A percentile compares a stretch with the other conserved stretches of the same genome.
phyloP scores from a whole-genome alignment of 768 basidiomycete species.

The Paxillus involutus region DNA sequence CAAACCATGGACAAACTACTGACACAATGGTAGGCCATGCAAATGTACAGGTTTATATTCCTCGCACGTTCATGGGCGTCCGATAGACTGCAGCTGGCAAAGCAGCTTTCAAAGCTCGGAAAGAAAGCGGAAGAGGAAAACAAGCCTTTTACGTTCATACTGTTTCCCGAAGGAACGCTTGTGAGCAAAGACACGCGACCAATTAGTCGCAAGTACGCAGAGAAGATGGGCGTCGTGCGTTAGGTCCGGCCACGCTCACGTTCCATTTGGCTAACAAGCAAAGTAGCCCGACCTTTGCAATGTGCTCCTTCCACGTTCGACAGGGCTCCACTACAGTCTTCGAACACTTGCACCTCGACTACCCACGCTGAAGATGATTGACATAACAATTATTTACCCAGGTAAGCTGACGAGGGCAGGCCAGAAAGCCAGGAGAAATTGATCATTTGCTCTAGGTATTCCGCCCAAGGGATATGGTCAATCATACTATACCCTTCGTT shows the following conservation, averaged over 20 bases:
- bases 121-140: constrained; percentile 64
- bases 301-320: constrained; percentile 87
- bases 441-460: constrained; percentile 49
- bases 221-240: constrained; percentile 86
- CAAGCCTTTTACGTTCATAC: constrained; percentile 74
- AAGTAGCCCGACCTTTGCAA: constrained; percentile 75
- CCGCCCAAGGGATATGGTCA: constrained; percentile 83
- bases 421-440: not conserved
- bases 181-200: constrained; percentile 86
- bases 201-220: constrained; percentile 82
- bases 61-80: constrained; percentile 89
- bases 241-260: not conserved
- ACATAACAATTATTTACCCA: constrained; percentile 90
- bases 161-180: constrained; percentile 97
- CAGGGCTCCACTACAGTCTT: constrained; percentile 83
- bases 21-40: constrained; percentile 67
- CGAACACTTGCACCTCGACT: constrained; percentile 78
- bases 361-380: constrained; percentile 77
- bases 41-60: constrained; percentile 93
- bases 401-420: constrained; percentile 42
- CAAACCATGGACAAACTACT: constrained; percentile 3
- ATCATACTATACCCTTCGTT: constrained; percentile 84
- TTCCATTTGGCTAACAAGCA: constrained; percentile 9
- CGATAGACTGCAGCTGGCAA: constrained; percentile 67
- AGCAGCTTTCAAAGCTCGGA: constrained; percentile 67